Conservation (phyloP, 768 basidiomycete species). For the Suillus paluster region DNA sequence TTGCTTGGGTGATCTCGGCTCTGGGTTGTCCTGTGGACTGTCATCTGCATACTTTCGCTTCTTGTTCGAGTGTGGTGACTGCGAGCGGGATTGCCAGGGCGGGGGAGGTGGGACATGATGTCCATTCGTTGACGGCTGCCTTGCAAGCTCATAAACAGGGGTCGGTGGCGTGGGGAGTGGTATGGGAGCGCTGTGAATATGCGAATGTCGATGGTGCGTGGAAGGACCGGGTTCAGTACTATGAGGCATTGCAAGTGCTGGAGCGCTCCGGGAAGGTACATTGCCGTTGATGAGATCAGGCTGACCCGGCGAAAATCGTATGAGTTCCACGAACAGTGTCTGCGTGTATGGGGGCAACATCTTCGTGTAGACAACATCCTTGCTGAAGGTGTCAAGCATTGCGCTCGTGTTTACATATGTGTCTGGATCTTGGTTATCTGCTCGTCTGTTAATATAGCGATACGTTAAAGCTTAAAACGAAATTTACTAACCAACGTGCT, state of each 20-base stretch:
- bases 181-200: constrained; percentile 34
- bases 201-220: constrained; percentile 31
- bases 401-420: constrained; percentile 71
- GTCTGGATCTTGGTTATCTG: constrained; percentile 54
- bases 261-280: constrained; percentile 18
- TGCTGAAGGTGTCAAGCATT: constrained; percentile 78
- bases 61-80: constrained; percentile 36
- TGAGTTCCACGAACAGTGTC: constrained; percentile 77
- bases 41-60: constrained; percentile 41
- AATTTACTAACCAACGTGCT: constrained; percentile 55
- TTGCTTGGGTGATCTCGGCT: constrained; percentile 37
- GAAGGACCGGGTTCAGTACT: constrained; percentile 34
- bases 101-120: constrained; percentile 40
- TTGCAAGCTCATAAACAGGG: constrained; percentile 36
- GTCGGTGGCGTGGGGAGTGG: constrained; percentile 39
- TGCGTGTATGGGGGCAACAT: constrained; percentile 64
- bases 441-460: constrained; percentile 21
- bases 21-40: constrained; percentile 23
- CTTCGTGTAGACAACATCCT: constrained; percentile 70
- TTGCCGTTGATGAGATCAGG: constrained; percentile 29
- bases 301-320: constrained; percentile 45
- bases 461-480: constrained; percentile 5
- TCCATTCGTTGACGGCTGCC: constrained; percentile 35
- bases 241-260: constrained; percentile 23
- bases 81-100: constrained; percentile 27